A percentile compares a stretch with the other conserved stretches of the same genome.
phyloP scores from a whole-genome alignment of 331 rosid species.

The Pyracantha coccinea region DNA sequence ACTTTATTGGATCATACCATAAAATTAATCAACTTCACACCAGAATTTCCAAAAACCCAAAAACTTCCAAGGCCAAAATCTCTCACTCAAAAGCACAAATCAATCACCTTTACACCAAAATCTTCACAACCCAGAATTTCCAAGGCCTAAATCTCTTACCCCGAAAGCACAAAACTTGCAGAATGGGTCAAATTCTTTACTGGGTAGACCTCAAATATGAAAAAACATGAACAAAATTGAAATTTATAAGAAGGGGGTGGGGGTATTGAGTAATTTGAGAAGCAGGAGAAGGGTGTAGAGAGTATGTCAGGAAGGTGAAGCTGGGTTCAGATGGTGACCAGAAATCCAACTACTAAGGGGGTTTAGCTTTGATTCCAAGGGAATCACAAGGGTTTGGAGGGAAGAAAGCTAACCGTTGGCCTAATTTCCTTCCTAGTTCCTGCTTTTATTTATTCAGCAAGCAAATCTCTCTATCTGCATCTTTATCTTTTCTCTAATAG shows the following conservation, averaged over 20 bases:
- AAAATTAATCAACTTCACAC: not conserved
- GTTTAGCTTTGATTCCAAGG: conserved; percentile 69
- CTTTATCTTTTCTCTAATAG: not conserved
- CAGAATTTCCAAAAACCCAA: not conserved
- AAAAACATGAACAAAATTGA: conserved; percentile 6
- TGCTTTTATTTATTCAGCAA: conserved; percentile 36
- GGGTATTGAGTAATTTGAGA: conserved; percentile 1
- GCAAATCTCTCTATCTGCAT: conserved; percentile 7
- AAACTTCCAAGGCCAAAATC: not conserved
- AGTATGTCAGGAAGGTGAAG: conserved; percentile 58
- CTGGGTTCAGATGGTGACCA: conserved; percentile 86
- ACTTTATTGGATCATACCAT: not conserved
- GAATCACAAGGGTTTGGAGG: conserved; percentile 65
- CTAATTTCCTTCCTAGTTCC: conserved; percentile 45
- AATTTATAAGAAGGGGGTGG: conserved; percentile 29
- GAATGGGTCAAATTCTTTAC: not conserved
- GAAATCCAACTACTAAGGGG: conserved; percentile 40
- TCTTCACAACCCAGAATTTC: not conserved
- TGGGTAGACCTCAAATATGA: conserved; percentile 14
- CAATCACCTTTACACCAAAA: conserved; percentile 2
- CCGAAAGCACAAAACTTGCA: not conserved
- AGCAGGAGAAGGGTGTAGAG: conserved; percentile 39
- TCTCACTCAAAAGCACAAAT: not conserved
- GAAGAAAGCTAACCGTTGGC: conserved; percentile 78
- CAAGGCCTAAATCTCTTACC: not conserved